Base-by-base conservation (phyloP, 805 yeast genomes). In the Ogataea populi-albae region DNA sequence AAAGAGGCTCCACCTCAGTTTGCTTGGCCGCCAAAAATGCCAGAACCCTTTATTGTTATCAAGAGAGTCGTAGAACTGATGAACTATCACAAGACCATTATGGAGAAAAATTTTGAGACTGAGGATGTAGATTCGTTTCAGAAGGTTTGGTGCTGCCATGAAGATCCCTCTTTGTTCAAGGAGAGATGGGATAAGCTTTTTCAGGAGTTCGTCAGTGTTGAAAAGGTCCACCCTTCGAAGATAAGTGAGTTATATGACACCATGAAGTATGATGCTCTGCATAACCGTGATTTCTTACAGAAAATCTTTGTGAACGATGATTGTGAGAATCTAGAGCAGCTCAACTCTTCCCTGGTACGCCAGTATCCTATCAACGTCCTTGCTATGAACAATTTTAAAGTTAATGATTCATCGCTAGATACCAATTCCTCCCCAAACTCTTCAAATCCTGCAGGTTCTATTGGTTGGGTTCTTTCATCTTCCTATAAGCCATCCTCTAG, bases 11-110 rank as follows among this genome's bases (percentile, higher is more conserved):
- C 98, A 12, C 85, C 94, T 1, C 96, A 93, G 55, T 93, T 93
- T 61, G 86, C 98, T 0, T 93, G 99, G 99, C 98, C 99, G 1
- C 86, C 93, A 14, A 87, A 87, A 57, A 88, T 93, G 86, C 98
- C 98, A 0, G 94, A 93, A 56, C 99, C 99, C 2, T 91, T 87
- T 55, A 77, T 81, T 32, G 98, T 93, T 11, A 86, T 94, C 50
- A 86, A 87, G 55, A 71, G 96, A 45, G 98, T 93, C 18, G 95
- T 93, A 26, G 96, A 88, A 52, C 69, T 93, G 53, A 91, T 93
- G 98, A 87, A 81, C 59, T 88, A 83, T 62, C 97, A 93, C 58
- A 79, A 79, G 25, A 75, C 71, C 48, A 77, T 93, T 34, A 79
- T 93, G 94, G 81, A 79, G 37, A 75, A 81, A 61, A 89, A 89